Base-by-base conservation (phyloP, 257 asterid genomes). In the Solanum okadae region DNA sequence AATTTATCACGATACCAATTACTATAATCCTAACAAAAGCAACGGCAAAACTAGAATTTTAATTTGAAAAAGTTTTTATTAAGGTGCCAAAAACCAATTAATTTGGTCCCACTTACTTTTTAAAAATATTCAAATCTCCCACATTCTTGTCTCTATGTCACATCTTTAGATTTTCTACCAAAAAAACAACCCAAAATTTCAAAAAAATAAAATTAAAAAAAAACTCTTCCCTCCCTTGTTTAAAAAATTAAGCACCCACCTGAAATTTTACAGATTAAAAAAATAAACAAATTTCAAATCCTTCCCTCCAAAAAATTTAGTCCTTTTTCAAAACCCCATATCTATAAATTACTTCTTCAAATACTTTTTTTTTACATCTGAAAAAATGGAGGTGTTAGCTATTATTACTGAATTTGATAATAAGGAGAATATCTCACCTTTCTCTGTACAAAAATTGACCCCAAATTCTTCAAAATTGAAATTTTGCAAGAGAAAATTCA, bases 381-480 rank as follows among this genome's bases (percentile, higher is more conserved):
- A n/a, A n/a, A 52, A 56, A 33, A 37, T 73, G 34, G 49, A 68
- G n/a, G 68, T 67, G 6, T 40, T 85, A 79, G 29, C 33, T 71
- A 25, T n/a, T 31, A 23, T 22, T 61, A 61, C 27, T 61, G 27
- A 8, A 22, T 61, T 15, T 22, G 63, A 86, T 49, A 87, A 93
- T 89, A 93, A 92, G 78, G 93, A 93, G 92, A 93, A 93, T 73
- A 77, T 93, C 87, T 89, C 91, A 44, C 91, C 90, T 7, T 37
- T 31, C n/a, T 52, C 52, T 33, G 49, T 73, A 3, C 83, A 87
- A 59, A 87, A 87, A 68, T 4, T 88, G 52, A 10, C 38, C 78
- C 83, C 77, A 34, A 35, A 14, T 86, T 37, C 79, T 33, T 86
- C 35, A 67, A 84, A 88, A 25, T 11, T 18, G 61, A 83, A 90